Evolutionary conservation across 2,329 filamentous ascomycete genomes (phyloP), one percentile per base, ranked within the genome.

Genomic region (Ceratocystis harringtonii): DNA sequence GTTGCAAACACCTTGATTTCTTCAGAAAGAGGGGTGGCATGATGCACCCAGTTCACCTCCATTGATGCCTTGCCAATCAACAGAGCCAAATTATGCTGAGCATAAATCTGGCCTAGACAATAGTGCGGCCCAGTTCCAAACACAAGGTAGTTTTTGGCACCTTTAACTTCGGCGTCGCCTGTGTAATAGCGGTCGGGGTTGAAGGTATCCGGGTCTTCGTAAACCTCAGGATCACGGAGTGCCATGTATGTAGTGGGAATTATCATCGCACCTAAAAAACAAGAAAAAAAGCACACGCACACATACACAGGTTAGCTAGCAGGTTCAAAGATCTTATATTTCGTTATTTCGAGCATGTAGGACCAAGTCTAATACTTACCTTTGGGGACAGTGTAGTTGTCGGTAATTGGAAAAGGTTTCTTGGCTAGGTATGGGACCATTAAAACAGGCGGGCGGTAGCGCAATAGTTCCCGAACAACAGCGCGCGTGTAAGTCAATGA

Each of bases 1-100:
- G 91, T 96, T 50, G 94, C 94, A 78, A 97, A 99, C 70, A 97
- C 92, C 79, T 95, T 92, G 76, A 99, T 97, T 76, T 95, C 87
- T 78, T 99, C 94, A 0, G 90, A 95, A 67, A 80, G 73, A 0
- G 88, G 84, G 10, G 94, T 97, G 19, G 90, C 77, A 74, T 90
- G 85, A 76, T 99, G 94, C 74, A 86, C 83, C 92, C 92, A 97
- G 76, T 97, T 85, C 70, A 97, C 80, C 73, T 86, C 80, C 75
- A 96, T 81, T 69, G 89, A 88, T 7, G 91, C 92, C 81, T 94
- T 96, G 73, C 91, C 92, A 72, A 96, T 82, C 81, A 95, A 88
- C 60, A 90, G 84, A 73, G 89, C 92, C 71, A 99, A 78, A 76
- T 96, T 96, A 68, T 91, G 80, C 75, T 90, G 86, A 7, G 91